Conservation (phyloP, 805 yeast species). For the Cyberlindnera americana region DNA sequence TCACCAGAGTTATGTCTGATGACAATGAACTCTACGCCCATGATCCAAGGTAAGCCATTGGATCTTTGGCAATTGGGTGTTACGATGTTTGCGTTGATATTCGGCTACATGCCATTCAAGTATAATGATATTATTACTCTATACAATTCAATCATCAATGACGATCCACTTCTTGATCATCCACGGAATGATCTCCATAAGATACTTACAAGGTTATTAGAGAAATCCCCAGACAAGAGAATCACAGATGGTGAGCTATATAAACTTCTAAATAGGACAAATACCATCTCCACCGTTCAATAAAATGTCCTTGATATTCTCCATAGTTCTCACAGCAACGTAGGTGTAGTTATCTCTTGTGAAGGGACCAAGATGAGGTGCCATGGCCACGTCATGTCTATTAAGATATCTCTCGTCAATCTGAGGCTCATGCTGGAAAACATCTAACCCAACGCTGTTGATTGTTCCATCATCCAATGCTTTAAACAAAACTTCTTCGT, state of each 20-base stretch:
- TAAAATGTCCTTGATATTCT: constrained; percentile 36
- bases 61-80: constrained; percentile 15
- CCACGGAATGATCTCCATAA: no score
- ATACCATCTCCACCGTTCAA: constrained; percentile 13
- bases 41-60: constrained; percentile 6
- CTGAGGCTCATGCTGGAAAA: constrained; percentile 59
- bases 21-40: not conserved
- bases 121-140: not conserved
- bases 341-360: constrained; percentile 52
- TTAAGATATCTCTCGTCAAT: constrained; percentile 46
- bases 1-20: constrained; percentile 13
- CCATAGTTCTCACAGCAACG: constrained; percentile 51
- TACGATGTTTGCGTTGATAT: constrained; percentile 5
- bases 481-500: constrained; percentile 59
- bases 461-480: constrained; percentile 61
- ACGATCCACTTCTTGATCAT: not conserved
- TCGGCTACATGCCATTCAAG: constrained; percentile 10
- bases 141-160: not conserved
- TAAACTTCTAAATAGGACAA: constrained; percentile 5
- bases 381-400: constrained; percentile 54
- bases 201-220: not conserved
- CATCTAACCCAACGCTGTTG: constrained; percentile 69
- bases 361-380: constrained; percentile 72
- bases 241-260: constrained; percentile 2
- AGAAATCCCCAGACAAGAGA: constrained; percentile 5